These are phyloP conservation scores for Emiliania huxleyi DNA, from an alignment of 78 protist species.

Conservation along the genomic window DNA sequence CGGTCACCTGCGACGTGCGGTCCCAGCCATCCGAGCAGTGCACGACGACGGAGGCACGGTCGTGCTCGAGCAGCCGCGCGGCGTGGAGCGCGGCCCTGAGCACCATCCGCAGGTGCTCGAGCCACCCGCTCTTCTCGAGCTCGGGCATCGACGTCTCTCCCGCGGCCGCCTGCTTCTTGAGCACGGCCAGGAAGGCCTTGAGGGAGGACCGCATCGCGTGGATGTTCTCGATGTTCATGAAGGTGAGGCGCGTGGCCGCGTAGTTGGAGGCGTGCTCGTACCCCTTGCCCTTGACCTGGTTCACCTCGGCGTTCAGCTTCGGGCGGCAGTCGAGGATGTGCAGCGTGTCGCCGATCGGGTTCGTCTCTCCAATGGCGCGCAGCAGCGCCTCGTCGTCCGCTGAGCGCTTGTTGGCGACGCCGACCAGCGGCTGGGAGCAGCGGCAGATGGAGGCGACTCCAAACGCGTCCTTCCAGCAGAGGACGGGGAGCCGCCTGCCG, in stretches of 20 bases:
- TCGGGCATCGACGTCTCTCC: neutral
- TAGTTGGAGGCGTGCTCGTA: conserved; percentile 68
- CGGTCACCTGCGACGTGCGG: conserved; percentile 82
- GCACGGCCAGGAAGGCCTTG: neutral
- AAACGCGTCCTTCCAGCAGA: conserved; percentile 66
- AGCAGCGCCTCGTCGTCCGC: conserved; percentile 56
- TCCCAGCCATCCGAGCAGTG: conserved; percentile 98
- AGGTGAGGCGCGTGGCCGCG: conserved; percentile 43
- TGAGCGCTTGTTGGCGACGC: conserved; percentile 36
- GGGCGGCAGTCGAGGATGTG: conserved; percentile 81
- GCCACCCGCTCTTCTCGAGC: conserved; percentile 27
- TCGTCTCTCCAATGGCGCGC: neutral
- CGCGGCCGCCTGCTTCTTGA: neutral
- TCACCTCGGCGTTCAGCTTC: conserved; percentile 74
- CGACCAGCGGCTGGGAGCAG: conserved; percentile 73
- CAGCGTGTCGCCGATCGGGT: conserved; percentile 30
- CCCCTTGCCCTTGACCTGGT: conserved; percentile 74
- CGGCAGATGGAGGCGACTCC: conserved; percentile 35
- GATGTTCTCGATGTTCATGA: conserved; percentile 80
- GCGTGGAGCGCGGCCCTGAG: neutral
- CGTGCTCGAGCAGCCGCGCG: neutral
- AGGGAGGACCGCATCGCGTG: conserved; percentile 75
- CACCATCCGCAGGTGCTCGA: conserved; percentile 7
- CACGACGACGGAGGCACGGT: conserved; percentile 57
- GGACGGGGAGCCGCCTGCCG: conserved; percentile 68